Evolutionary conservation across 768 basidiomycete species (phyloP), one percentile per base, ranked within the genome.

Genomic region (Lanmaoa pseudosensibilis): DNA sequence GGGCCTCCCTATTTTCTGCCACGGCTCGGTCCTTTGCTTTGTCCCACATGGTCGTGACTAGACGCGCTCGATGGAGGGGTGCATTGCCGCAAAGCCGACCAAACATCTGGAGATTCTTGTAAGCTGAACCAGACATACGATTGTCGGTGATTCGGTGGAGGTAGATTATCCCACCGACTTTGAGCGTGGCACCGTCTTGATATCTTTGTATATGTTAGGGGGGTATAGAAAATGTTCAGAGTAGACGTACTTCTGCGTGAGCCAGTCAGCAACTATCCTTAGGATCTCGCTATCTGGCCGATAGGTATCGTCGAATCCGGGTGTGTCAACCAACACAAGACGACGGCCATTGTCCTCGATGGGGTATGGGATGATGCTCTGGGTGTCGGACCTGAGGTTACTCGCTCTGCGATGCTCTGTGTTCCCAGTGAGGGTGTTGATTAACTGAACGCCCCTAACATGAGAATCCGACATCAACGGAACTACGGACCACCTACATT

Each of bases 31-130:
- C 69, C 21, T 48, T 66, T 16, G 63, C 66, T 1, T 9, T 32
- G 43, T 67, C 66, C 77, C 75, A 77, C 70, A 74, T 75, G 2
- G 72, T 77, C 1, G 76, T 78, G n/a, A 71, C 63, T 18, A 78
- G 57, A 19, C 69, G 59, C 5, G 73, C 64, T 19, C 73, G 74
- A 38, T 18, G 59, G 23, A 73, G 50, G 8, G 69, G 62, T 5
- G 57, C 25, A 11, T 63, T 33, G 5, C 77, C 77, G 40, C 77
- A 78, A 18, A 78, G 54, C 25, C 65, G 60, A 25, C 64, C 58
- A 54, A 77, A 75, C 58, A 75, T 54, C 18, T 61, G 56, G 46
- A 77, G 68, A 54, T 73, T 75, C 40, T 62, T 66, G 23, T 48
- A 46, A 9, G 57, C 55, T 13, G 72, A 68, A 15, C 72, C 74